These are phyloP conservation scores for Coniochaeta sp. DNA, from an alignment of 2,329 filamentous ascomycete genomes.

Conservation along the genomic window DNA sequence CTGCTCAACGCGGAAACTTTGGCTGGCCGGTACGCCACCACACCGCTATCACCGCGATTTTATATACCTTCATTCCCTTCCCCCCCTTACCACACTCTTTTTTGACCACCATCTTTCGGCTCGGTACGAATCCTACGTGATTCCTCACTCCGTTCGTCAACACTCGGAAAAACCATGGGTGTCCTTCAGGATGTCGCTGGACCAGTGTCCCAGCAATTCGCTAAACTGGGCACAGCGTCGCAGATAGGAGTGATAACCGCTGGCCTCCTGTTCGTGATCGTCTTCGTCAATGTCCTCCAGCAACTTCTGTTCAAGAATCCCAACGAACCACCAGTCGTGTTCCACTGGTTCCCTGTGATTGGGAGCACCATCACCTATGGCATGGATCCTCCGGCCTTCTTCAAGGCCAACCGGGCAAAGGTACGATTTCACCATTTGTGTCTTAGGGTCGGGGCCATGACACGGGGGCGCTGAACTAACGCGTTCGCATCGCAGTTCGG, in stretches of 20 bases:
- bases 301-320: conserved; percentile 78
- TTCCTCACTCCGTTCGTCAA: not conserved
- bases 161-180: conserved; percentile 41
- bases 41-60: not conserved
- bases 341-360: conserved; percentile 75
- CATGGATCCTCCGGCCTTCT: conserved; percentile 89
- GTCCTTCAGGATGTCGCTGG: conserved; percentile 41
- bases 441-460: not conserved
- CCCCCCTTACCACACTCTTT: not conserved
- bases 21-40: not conserved
- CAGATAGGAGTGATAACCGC: conserved; percentile 38
- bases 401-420: conserved; percentile 63
- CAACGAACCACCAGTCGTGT: conserved; percentile 73
- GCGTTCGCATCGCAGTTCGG: conserved; percentile 28
- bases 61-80: not conserved
- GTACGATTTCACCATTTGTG: conserved; percentile 30
- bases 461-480: conserved; percentile 1
- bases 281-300: conserved; percentile 70
- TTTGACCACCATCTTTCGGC: not conserved
- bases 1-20: not conserved
- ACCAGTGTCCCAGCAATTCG: conserved; percentile 43
- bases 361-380: conserved; percentile 91
- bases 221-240: conserved; percentile 35
- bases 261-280: conserved; percentile 41
- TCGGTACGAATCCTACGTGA: not conserved